Evolutionary conservation across 805 yeast genomes (phyloP).

Genomic region (Geotrichum ghanense): DNA sequence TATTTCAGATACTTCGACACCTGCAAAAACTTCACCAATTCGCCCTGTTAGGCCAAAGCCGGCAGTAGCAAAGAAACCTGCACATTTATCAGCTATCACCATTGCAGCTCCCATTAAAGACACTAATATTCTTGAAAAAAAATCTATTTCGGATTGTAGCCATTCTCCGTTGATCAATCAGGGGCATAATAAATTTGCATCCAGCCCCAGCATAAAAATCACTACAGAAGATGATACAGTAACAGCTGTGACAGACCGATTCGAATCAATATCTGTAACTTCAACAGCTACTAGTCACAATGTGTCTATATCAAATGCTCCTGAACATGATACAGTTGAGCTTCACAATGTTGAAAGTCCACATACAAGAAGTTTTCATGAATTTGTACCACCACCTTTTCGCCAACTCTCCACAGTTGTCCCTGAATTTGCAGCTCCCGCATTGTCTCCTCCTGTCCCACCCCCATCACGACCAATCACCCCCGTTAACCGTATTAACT

Average conservation of each 20-base stretch:
- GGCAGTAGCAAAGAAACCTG: slow-evolving; percentile 4
- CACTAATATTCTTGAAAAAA: slow-evolving; percentile 1
- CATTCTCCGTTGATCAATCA: too few species aligned
- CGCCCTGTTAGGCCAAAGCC: slow-evolving; percentile 14
- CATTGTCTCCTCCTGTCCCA: slow-evolving; percentile 4
- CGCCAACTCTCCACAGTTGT: background rate
- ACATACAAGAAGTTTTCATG: too few species aligned
- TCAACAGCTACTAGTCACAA: too few species aligned
- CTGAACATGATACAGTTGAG: too few species aligned
- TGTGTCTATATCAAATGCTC: too few species aligned
- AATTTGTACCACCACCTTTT: background rate
- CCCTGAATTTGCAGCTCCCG: background rate
- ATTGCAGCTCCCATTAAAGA: background rate
- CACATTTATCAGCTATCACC: background rate
- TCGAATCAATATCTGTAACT: too few species aligned
- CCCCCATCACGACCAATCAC: slow-evolving; percentile 10
- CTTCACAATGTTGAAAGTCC: too few species aligned
- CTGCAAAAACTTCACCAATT: background rate
- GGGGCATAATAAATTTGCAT: too few species aligned
- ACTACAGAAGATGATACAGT: too few species aligned
- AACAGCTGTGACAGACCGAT: too few species aligned
- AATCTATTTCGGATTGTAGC: too few species aligned
- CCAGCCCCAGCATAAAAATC: too few species aligned
- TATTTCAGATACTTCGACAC: background rate
- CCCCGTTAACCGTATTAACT: background rate